Evolutionary conservation across 305 asterid species (phyloP).

Genomic region (Fraxinus paxiana): DNA sequence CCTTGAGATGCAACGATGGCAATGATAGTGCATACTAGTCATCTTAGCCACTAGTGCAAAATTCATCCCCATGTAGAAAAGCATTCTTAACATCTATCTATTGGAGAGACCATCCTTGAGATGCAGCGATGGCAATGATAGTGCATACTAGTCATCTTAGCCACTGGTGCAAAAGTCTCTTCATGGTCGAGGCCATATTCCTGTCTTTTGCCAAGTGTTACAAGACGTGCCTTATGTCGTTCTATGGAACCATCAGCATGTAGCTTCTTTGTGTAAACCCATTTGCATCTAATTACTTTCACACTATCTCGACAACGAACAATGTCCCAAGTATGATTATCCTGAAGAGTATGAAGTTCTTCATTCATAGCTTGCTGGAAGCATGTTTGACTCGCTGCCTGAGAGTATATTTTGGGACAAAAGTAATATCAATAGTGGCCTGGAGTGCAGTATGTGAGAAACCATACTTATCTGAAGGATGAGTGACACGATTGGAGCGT

Average conservation of each 20-base stretch:
- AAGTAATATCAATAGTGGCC: neutral
- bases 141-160: neutral
- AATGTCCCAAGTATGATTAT: neutral
- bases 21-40: neutral
- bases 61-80: neutral
- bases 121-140: neutral
- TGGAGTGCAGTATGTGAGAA: neutral
- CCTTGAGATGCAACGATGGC: neutral
- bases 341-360: neutral
- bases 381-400: neutral
- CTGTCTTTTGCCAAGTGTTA: neutral
- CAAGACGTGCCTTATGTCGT: neutral
- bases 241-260: neutral
- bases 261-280: neutral
- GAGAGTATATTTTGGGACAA: neutral
- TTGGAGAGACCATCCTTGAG: neutral
- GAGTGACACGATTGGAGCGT: neutral
- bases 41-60: neutral
- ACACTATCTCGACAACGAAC: neutral
- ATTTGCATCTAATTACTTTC: neutral
- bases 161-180: neutral
- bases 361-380: neutral
- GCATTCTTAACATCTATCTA: neutral
- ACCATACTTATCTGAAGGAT: neutral
- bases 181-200: neutral